Conservation (phyloP, 257 asterid genomes). For the Solanum pimpinellifolium region DNA sequence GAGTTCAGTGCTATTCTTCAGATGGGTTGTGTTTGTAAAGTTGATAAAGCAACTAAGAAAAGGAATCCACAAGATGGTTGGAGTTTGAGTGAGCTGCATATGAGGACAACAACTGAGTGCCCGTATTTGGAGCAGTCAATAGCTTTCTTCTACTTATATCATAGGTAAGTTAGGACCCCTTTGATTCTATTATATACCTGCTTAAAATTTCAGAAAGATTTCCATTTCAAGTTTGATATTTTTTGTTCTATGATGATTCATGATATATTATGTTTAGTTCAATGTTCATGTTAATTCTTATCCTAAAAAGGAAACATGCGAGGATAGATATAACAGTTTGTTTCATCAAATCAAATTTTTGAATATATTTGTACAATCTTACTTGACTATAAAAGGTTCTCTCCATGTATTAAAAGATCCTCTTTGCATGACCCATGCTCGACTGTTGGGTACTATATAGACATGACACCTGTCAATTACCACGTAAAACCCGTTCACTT, state of each 20-base stretch:
- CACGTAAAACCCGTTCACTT: neutral
- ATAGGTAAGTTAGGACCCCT: constrained; percentile 40
- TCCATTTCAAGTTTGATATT: neutral
- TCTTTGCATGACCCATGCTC: neutral
- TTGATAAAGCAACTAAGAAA: constrained; percentile 67
- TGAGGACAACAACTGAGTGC: constrained; percentile 97
- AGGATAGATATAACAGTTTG: neutral
- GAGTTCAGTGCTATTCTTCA: constrained; percentile 74
- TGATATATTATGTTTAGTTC: neutral
- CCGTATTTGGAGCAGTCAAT: constrained; percentile 75
- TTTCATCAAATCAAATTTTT: neutral
- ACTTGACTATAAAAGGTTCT: neutral
- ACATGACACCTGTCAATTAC: neutral
- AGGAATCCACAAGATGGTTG: constrained; percentile 69
- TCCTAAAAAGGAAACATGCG: neutral
- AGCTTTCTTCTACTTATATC: constrained; percentile 81
- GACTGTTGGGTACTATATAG: neutral
- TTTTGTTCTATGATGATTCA: neutral
- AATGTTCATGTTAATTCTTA: neutral
- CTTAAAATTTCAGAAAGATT: neutral
- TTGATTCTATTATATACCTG: neutral
- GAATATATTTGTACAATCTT: neutral
- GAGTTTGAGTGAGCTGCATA: constrained; percentile 80
- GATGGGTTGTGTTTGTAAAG: constrained; percentile 97
- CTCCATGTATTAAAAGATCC: neutral